phyloP scores from a whole-genome alignment of 2,329 filamentous ascomycete genomes.

The Fusarium sp. region DNA sequence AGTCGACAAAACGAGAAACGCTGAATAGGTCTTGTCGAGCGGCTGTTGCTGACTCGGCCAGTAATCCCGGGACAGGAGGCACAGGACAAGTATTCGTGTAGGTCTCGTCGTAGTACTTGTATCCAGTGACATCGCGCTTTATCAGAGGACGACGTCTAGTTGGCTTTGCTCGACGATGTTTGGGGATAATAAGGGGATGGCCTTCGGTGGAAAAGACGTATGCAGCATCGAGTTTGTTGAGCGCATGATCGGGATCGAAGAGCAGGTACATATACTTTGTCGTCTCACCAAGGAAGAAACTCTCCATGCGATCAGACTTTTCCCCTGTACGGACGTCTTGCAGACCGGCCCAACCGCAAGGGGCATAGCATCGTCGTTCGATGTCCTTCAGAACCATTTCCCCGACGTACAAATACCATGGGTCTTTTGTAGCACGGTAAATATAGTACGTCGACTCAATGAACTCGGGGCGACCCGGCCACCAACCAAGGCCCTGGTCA shows the following conservation, averaged over 20 bases:
- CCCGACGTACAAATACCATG: slow-evolving; percentile 95
- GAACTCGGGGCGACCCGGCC: slow-evolving; percentile 95
- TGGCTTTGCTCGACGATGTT: slow-evolving; percentile 38
- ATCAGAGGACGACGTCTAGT: slow-evolving; percentile 7
- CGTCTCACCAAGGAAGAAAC: slow-evolving; percentile 97
- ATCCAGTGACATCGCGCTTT: slow-evolving; percentile 38
- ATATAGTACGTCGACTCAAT: slow-evolving; percentile 97
- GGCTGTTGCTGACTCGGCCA: slow-evolving; percentile 84
- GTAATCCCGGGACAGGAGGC: slow-evolving; percentile 68
- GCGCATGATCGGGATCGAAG: slow-evolving; percentile 85
- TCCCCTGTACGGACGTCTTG: slow-evolving; percentile 86
- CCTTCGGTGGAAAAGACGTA: slow-evolving; percentile 98
- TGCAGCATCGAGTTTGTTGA: slow-evolving; percentile 87
- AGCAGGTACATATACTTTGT: slow-evolving; percentile 95
- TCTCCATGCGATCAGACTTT: slow-evolving; percentile 95
- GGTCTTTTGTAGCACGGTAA: slow-evolving; percentile 93
- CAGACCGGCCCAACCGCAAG: slow-evolving; percentile 93
- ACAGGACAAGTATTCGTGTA: slow-evolving; percentile 75
- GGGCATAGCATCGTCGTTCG: slow-evolving; percentile 86
- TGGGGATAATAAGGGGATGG: slow-evolving; percentile 88
- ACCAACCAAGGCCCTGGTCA: slow-evolving; percentile 91
- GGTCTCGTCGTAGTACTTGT: slow-evolving; percentile 56
- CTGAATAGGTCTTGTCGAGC: slow-evolving; percentile 87
- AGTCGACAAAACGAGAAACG: slow-evolving; percentile 84
- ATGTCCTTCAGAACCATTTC: slow-evolving; percentile 96